These are phyloP conservation scores for Penicillium lagena DNA, from an alignment of 495 filamentous ascomycete genomes.

Conservation along the genomic window DNA sequence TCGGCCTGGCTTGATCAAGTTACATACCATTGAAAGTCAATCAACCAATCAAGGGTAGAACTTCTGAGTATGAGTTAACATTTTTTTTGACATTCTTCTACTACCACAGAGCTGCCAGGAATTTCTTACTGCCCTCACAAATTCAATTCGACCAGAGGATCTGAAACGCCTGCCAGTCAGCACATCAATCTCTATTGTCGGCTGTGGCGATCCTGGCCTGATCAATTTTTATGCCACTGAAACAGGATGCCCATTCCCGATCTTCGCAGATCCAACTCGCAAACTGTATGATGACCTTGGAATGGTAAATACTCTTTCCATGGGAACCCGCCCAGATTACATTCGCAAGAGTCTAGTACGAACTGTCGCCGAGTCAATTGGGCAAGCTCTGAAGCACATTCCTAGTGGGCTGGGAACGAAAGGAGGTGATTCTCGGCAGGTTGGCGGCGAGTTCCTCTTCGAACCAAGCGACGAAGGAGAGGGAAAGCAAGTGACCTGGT, in stretches of 20 bases:
- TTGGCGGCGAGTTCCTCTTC: slow-evolving; percentile 82
- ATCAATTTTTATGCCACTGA: slow-evolving; percentile 61
- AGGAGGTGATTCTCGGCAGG: slow-evolving; percentile 62
- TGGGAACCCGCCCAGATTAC: slow-evolving; percentile 65
- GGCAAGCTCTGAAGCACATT: slow-evolving; percentile 51
- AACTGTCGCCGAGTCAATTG: slow-evolving; percentile 40
- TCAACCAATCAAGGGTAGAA: too few relatives aligned
- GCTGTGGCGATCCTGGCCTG: slow-evolving; percentile 68
- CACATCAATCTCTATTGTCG: slow-evolving; percentile 67
- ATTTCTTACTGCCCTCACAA: slow-evolving; percentile 55
- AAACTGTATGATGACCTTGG: slow-evolving; percentile 65
- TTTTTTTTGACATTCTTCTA: neutral
- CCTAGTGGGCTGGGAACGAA: slow-evolving; percentile 48
- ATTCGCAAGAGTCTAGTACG: slow-evolving; percentile 44
- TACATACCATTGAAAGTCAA: too few relatives aligned
- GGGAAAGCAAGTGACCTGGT: slow-evolving; percentile 65
- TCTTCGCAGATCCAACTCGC: slow-evolving; percentile 71
- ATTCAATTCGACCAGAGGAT: slow-evolving; percentile 48
- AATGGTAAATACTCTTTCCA: slow-evolving; percentile 57
- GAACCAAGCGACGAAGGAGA: slow-evolving; percentile 33
- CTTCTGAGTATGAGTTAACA: neutral
- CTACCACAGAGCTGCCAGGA: slow-evolving; percentile 59
- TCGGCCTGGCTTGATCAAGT: too few relatives aligned
- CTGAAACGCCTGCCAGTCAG: slow-evolving; percentile 39
- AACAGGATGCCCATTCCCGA: slow-evolving; percentile 66